Evolutionary conservation across 1,139 yeast species (phyloP).

Genomic region (Pichia sp.): DNA sequence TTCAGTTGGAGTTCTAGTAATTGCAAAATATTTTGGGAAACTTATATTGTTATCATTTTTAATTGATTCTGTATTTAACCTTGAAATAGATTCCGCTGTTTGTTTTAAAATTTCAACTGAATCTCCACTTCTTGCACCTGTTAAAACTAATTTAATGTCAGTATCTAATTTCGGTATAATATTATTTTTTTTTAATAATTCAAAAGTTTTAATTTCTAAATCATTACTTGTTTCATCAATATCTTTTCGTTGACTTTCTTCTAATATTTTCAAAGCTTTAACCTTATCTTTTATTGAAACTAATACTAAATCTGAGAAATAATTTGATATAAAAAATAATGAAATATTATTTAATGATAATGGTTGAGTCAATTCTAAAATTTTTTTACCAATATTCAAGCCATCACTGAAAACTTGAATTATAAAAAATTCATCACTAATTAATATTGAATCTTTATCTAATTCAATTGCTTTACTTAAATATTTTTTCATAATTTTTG

Average conservation of each 20-base stretch:
- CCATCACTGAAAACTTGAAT: conserved; percentile 63
- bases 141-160: conserved; percentile 42
- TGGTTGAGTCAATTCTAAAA: conserved; percentile 55
- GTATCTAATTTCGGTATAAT: conserved; percentile 43
- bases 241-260: conserved; percentile 17
- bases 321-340: conserved; percentile 57
- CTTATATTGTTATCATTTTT: conserved; percentile 28
- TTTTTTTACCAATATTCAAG: conserved; percentile 46
- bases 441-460: conserved; percentile 28
- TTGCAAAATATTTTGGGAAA: conserved; percentile 48
- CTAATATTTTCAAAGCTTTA: conserved; percentile 41
- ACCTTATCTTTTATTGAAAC: conserved; percentile 44
- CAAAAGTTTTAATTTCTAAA: conserved; percentile 33
- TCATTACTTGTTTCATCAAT: conserved; percentile 11
- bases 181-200: conserved; percentile 35
- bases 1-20: conserved; percentile 48
- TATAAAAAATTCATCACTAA: conserved; percentile 44
- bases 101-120: conserved; percentile 34
- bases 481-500: conserved; percentile 20
- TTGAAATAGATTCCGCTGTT: conserved; percentile 33
- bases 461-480: conserved; percentile 20
- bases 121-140: conserved; percentile 56
- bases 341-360: conserved; percentile 52
- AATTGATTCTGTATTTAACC: conserved; percentile 29
- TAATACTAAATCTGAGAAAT: conserved; percentile 62